phyloP scores from a whole-genome alignment of 2,329 filamentous ascomycete genomes.

The Xylaria hypoxylon region DNA sequence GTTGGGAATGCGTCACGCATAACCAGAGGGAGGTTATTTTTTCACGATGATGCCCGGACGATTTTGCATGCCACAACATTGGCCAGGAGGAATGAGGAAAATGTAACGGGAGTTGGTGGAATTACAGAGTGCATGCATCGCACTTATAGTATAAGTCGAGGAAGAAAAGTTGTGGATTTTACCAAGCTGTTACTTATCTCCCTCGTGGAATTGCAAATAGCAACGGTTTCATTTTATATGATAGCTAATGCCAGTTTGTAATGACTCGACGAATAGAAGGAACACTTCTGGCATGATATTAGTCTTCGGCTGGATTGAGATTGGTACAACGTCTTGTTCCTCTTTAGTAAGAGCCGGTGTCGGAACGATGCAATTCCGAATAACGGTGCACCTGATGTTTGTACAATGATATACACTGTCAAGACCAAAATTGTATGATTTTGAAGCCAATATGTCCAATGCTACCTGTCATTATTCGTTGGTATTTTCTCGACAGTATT shows the following conservation, averaged over 20 bases:
- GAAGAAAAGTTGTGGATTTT: slow-evolving; percentile 31
- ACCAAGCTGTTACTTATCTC: slow-evolving; percentile 7
- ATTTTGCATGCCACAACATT: slow-evolving; percentile 28
- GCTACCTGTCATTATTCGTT: slow-evolving; percentile 26
- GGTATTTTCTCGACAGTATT: slow-evolving; percentile 3
- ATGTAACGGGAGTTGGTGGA: slow-evolving; percentile 43
- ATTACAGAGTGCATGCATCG: slow-evolving; percentile 24
- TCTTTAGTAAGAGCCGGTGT: not conserved
- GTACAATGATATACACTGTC: slow-evolving; percentile 21
- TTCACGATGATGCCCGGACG: slow-evolving; percentile 31
- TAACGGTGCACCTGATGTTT: not conserved
- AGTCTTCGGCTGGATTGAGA: not conserved
- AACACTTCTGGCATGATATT: not conserved
- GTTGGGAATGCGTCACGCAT: slow-evolving; percentile 34
- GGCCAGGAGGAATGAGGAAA: slow-evolving; percentile 40
- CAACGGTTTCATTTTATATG: slow-evolving; percentile 13
- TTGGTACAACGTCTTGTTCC: not conserved
- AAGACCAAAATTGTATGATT: not conserved
- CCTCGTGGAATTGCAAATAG: slow-evolving; percentile 6
- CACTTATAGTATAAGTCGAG: slow-evolving; percentile 33
- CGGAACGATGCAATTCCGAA: not conserved
- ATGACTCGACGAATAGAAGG: slow-evolving; percentile 25
- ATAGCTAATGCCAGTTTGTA: not conserved
- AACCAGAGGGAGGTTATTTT: slow-evolving; percentile 22
- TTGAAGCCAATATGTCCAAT: slow-evolving; percentile 2